These are phyloP conservation scores for Paraconiothyrium sp. DNA, from an alignment of 2,329 filamentous ascomycete species.

Conservation along the genomic window DNA sequence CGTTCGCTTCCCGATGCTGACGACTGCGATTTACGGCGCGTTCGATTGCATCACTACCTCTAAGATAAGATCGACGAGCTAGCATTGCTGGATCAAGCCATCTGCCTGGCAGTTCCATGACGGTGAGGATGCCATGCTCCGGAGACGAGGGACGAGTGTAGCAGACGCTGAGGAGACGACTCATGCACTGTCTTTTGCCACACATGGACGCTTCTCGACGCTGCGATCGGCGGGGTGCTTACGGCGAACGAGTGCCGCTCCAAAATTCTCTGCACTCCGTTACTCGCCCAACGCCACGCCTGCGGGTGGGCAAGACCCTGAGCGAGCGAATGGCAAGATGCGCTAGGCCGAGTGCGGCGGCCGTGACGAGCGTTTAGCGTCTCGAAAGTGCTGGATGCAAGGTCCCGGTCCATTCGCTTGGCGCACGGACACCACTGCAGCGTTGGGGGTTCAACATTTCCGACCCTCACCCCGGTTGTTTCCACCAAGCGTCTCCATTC, in stretches of 20 bases:
- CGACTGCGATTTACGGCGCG: neutral
- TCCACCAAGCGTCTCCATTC: constrained; percentile 24
- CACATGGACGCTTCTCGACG: constrained; percentile 26
- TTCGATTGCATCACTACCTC: constrained; percentile 10
- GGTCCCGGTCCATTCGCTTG: constrained; percentile 46
- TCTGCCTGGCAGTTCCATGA: neutral
- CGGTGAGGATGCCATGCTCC: too few relatives aligned
- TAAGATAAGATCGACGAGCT: neutral
- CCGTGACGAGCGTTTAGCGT: constrained; percentile 33
- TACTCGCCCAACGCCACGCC: constrained; percentile 25
- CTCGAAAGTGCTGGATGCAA: constrained; percentile 40
- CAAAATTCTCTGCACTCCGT: constrained; percentile 42
- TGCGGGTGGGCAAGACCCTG: constrained; percentile 30
- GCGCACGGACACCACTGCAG: constrained; percentile 23
- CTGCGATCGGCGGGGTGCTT: constrained; percentile 31
- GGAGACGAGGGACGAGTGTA: neutral
- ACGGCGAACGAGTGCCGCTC: constrained; percentile 24
- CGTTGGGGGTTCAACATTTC: constrained; percentile 39
- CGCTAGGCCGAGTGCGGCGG: constrained; percentile 31
- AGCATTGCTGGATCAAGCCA: neutral
- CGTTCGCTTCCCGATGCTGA: neutral
- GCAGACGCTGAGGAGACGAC: neutral
- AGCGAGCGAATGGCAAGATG: constrained; percentile 30
- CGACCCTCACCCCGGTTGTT: constrained; percentile 20
- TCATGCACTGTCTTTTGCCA: constrained; percentile 26